Conservation (phyloP, 2,329 filamentous ascomycete species). For the Pseudodiploospora longispora region DNA sequence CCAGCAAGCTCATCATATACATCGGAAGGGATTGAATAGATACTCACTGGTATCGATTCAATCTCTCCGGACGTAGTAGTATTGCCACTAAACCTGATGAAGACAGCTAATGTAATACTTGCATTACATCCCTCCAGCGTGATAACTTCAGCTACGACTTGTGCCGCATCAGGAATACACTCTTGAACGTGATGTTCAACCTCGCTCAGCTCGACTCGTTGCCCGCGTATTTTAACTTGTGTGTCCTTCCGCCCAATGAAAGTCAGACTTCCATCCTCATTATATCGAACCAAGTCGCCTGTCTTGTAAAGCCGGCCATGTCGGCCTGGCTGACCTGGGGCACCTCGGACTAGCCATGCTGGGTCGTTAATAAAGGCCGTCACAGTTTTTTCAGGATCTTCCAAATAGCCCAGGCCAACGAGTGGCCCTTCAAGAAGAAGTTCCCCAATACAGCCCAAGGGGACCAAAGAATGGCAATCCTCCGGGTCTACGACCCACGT, state of each 20-base stretch:
- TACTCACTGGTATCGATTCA: neutral
- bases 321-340: slow-evolving; percentile 14
- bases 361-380: slow-evolving; percentile 31
- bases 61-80: slow-evolving; percentile 1
- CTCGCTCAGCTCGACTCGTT: slow-evolving; percentile 38
- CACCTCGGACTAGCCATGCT: slow-evolving; percentile 22
- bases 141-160: neutral
- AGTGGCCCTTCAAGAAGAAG: slow-evolving; percentile 18
- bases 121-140: neutral
- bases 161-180: neutral
- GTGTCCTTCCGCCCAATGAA: slow-evolving; percentile 47
- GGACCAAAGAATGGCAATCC: slow-evolving; percentile 10
- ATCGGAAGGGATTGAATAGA: neutral
- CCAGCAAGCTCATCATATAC: neutral
- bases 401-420: slow-evolving; percentile 16
- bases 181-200: slow-evolving; percentile 9
- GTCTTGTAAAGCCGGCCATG: slow-evolving; percentile 31
- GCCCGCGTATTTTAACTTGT: slow-evolving; percentile 51
- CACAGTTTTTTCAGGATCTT: slow-evolving; percentile 14
- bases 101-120: neutral
- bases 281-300: slow-evolving; percentile 37
- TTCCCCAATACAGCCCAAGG: slow-evolving; percentile 17
- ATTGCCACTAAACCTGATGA: neutral
- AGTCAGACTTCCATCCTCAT: slow-evolving; percentile 28
- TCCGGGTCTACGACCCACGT: slow-evolving; percentile 16